Evolutionary conservation across 2,329 filamentous ascomycete species (phyloP).

Genomic region (Samsoniella hepiali): DNA sequence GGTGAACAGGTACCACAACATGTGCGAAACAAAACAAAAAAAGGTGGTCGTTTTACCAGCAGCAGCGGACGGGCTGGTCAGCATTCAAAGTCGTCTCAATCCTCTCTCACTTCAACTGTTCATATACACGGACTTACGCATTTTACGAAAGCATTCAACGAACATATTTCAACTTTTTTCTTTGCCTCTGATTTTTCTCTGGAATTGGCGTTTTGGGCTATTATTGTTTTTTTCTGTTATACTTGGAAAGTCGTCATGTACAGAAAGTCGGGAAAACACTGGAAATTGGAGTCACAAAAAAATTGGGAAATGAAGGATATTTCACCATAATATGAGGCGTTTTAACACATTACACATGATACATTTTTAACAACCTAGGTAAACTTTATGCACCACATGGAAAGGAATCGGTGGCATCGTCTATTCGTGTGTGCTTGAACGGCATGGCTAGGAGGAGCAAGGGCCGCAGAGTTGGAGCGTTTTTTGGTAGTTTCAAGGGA

Average conservation of each 20-base stretch:
- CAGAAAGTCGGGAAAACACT: background rate
- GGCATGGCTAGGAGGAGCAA: background rate
- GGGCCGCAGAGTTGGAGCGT: background rate
- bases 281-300: slow-evolving; percentile 15
- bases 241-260: background rate
- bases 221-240: background rate
- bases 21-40: background rate
- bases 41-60: background rate
- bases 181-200: background rate
- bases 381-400: background rate
- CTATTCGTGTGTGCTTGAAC: background rate
- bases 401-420: background rate
- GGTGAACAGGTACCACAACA: slow-evolving; percentile 31
- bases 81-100: background rate
- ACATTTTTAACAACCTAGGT: background rate
- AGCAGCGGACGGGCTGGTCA: background rate
- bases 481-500: slow-evolving; percentile 18
- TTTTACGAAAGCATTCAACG: slow-evolving; percentile 16
- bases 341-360: slow-evolving; percentile 2
- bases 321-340: slow-evolving; percentile 13
- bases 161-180: slow-evolving; percentile 10
- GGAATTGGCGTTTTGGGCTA: background rate
- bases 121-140: slow-evolving; percentile 6
- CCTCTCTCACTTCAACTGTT: slow-evolving; percentile 6
- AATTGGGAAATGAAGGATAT: slow-evolving; percentile 10